phyloP scores from a whole-genome alignment of 2,329 filamentous ascomycete species.

The Zelopaecilomyces penicillatus region DNA sequence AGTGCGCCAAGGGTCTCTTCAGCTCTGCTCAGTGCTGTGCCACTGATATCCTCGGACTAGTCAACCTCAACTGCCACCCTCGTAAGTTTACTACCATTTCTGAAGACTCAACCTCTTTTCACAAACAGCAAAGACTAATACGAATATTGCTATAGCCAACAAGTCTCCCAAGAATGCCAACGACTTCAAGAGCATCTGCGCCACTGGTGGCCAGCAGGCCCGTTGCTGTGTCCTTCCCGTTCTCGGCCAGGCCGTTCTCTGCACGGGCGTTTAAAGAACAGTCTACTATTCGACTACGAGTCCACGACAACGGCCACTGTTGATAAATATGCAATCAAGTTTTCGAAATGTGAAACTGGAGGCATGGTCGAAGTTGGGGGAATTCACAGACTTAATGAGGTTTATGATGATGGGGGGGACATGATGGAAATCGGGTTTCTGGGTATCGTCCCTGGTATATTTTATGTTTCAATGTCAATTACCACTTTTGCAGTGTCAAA shows the following conservation, averaged over 20 bases:
- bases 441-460: no score
- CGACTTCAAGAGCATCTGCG: conserved; percentile 7
- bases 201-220: background rate
- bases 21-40: conserved; percentile 11
- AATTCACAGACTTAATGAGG: no score
- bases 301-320: no score
- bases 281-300: no score
- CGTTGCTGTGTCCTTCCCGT: conserved; percentile 10
- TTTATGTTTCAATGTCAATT: no score
- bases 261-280: background rate
- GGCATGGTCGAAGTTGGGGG: no score
- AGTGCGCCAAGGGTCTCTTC: conserved; percentile 1
- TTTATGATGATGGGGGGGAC: no score
- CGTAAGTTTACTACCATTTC: conserved; percentile 6
- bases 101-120: background rate
- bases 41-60: conserved; percentile 4
- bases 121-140: background rate
- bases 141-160: background rate
- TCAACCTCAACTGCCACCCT: conserved; percentile 6
- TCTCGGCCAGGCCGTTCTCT: conserved; percentile 6
- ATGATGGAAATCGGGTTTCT: no score
- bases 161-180: background rate
- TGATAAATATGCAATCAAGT: no score
- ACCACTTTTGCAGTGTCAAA: no score
- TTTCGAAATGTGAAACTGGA: no score